These are phyloP conservation scores for Murraya paniculata DNA, from an alignment of 345 rosid species.

Conservation along the genomic window DNA sequence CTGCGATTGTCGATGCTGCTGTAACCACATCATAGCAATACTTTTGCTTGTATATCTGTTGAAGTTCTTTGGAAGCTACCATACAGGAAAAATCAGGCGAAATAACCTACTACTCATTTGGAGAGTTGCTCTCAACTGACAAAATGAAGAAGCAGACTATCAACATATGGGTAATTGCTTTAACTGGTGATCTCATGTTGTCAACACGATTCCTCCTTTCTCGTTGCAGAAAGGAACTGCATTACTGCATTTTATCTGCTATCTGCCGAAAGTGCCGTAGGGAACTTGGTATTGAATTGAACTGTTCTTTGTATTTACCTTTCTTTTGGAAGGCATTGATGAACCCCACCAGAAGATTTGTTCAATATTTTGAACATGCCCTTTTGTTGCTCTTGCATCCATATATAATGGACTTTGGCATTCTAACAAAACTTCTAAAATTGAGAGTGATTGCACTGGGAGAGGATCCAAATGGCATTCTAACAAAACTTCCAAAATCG, in stretches of 20 bases:
- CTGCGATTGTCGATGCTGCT: slow-evolving; percentile 7
- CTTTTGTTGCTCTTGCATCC: neutral
- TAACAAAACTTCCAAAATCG: neutral
- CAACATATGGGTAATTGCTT: neutral
- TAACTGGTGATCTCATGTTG: neutral
- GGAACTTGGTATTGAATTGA: neutral
- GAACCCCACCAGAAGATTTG: neutral
- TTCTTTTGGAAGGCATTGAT: neutral
- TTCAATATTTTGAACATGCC: neutral
- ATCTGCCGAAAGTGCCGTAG: neutral
- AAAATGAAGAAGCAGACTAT: neutral
- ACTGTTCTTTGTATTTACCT: neutral
- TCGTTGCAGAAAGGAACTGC: neutral
- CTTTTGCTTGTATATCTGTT: neutral
- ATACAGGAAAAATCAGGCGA: neutral
- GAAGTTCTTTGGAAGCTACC: neutral
- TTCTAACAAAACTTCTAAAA: neutral
- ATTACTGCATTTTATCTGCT: neutral
- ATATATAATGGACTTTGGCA: too few species aligned
- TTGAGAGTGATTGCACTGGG: neutral
- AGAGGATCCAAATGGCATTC: neutral
- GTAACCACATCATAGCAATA: slow-evolving; percentile 12
- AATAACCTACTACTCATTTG: neutral
- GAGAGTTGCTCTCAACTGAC: neutral
- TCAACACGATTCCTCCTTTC: neutral